A percentile compares a stretch with the other conserved stretches of the same genome.
phyloP scores from a whole-genome alignment of 176 grass and related monocot genomes.

The Eleusine coracana region DNA sequence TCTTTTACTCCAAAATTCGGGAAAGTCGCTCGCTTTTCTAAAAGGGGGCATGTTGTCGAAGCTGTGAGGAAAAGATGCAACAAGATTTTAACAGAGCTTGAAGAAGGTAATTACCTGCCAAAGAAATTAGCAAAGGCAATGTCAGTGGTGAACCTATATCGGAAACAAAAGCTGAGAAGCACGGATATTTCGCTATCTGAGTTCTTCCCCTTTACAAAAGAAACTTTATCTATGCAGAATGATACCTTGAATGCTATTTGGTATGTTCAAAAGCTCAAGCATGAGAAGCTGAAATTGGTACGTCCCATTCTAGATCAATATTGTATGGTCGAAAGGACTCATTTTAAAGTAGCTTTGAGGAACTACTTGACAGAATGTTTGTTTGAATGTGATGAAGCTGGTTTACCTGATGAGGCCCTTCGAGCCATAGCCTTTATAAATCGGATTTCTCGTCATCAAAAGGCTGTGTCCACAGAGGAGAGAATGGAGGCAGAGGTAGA shows the following conservation, averaged over 20 bases:
- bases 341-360: slow-evolving; percentile 37
- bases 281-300: slow-evolving; percentile 34
- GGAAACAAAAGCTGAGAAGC: slow-evolving; percentile 28
- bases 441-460: slow-evolving; percentile 13
- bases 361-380: slow-evolving; percentile 48
- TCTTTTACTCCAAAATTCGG: slow-evolving; percentile 23
- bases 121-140: slow-evolving; percentile 43
- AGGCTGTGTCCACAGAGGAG: slow-evolving; percentile 24
- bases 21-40: background rate
- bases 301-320: slow-evolving; percentile 22
- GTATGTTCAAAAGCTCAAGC: slow-evolving; percentile 30
- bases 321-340: slow-evolving; percentile 14
- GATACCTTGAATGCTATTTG: slow-evolving; percentile 53
- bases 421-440: slow-evolving; percentile 37
- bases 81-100: slow-evolving; percentile 23
- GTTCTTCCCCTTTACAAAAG: slow-evolving; percentile 42
- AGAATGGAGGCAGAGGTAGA: slow-evolving; percentile 37
- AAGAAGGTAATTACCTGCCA: slow-evolving; percentile 42
- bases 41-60: slow-evolving; percentile 22
- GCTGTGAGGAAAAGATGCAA: slow-evolving; percentile 34
- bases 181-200: slow-evolving; percentile 43
- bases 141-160: slow-evolving; percentile 38
- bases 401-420: slow-evolving; percentile 42
- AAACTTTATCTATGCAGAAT: slow-evolving; percentile 40
- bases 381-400: slow-evolving; percentile 45